A percentile compares a stretch with the other conserved stretches of the same genome.
These are phyloP conservation scores for Candida arabinofermentans DNA, from an alignment of 805 yeast genomes.

Conservation along the genomic window DNA sequence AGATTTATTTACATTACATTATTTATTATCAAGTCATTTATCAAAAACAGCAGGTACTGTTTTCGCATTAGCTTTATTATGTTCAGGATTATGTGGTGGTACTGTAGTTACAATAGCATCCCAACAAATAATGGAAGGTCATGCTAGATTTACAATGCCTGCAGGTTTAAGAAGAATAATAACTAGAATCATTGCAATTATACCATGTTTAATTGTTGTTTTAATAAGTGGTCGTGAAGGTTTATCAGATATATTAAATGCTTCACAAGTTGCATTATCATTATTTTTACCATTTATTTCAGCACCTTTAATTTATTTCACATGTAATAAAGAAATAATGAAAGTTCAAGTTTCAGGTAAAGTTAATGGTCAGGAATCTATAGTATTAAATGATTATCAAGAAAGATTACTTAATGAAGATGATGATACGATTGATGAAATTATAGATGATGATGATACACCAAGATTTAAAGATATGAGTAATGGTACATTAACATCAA, in stretches of 20 bases:
- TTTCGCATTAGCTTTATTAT: slow-evolving; percentile 83
- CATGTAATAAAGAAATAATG: slow-evolving; percentile 52
- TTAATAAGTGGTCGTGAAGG: slow-evolving; percentile 77
- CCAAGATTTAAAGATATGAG: slow-evolving; percentile 57
- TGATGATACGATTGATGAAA: slow-evolving; percentile 1
- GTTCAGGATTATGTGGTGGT: slow-evolving; percentile 94
- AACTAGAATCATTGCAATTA: slow-evolving; percentile 78
- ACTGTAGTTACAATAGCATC: slow-evolving; percentile 92
- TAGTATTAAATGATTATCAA: slow-evolving; percentile 3
- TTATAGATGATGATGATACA: not conserved
- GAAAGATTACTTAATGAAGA: slow-evolving; percentile 10
- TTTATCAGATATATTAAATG: slow-evolving; percentile 66
- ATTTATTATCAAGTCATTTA: slow-evolving; percentile 61
- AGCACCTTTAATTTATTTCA: slow-evolving; percentile 83
- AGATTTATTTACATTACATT: slow-evolving; percentile 76
- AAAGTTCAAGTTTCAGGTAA: slow-evolving; percentile 22
- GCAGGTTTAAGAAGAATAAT: slow-evolving; percentile 79
- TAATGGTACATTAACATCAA: slow-evolving; percentile 53
- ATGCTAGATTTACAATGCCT: slow-evolving; percentile 69
- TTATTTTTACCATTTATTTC: slow-evolving; percentile 80
- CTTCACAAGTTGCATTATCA: slow-evolving; percentile 79
- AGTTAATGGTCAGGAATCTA: slow-evolving; percentile 1
- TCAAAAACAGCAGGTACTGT: slow-evolving; percentile 85
- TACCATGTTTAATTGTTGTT: slow-evolving; percentile 80
- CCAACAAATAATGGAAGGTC: slow-evolving; percentile 91